A percentile compares a stretch with the other conserved stretches of the same genome.
phyloP scores from a whole-genome alignment of 345 rosid species.

The Salix udensis region DNA sequence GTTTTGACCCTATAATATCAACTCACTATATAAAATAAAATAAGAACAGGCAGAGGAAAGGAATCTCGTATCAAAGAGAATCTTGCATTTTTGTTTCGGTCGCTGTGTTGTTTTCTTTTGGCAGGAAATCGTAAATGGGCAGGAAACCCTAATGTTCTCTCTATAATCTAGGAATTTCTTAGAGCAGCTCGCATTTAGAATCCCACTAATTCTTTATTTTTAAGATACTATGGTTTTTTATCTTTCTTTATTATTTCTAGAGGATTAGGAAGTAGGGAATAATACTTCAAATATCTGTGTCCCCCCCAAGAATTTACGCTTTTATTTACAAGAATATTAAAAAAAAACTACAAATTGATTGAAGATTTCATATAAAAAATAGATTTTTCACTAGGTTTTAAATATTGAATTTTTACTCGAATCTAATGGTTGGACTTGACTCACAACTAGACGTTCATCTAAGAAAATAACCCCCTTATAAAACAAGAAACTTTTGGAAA shows the following conservation, averaged over 20 bases:
- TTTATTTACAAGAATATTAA: not conserved
- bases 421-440: too few species aligned
- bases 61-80: not conserved
- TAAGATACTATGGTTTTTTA: not conserved
- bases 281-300: not conserved
- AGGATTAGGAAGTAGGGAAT: not conserved
- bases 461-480: too few species aligned
- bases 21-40: not conserved
- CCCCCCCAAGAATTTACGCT: too few species aligned
- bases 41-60: not conserved
- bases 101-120: slow-evolving; percentile 10
- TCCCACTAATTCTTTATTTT: not conserved
- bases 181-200: not conserved
- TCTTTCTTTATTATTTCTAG: not conserved
- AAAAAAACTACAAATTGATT: not conserved
- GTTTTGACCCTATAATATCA: not conserved
- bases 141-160: not conserved
- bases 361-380: too few species aligned
- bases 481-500: too few species aligned
- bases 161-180: not conserved
- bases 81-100: not conserved
- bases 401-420: too few species aligned
- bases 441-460: too few species aligned
- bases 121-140: not conserved
- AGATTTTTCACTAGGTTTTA: too few species aligned